A percentile compares a stretch with the other conserved stretches of the same genome.
phyloP scores from a whole-genome alignment of 345 rosid genomes.

The Ceriops tagal region DNA sequence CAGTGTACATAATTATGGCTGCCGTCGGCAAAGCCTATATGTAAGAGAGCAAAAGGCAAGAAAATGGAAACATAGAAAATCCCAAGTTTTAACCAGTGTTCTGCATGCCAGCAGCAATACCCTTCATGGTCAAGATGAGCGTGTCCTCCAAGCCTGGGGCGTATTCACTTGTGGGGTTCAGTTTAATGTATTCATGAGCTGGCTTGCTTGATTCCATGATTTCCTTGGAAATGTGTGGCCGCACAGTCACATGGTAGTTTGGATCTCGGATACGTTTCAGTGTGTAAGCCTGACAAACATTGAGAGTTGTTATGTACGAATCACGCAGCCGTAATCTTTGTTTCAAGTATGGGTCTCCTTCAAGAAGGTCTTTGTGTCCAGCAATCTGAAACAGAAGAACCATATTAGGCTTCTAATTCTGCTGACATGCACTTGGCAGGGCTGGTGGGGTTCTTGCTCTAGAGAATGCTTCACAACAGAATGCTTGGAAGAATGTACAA shows the following conservation, averaged over 20 bases:
- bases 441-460: background rate
- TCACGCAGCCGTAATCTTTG: slow-evolving; percentile 95
- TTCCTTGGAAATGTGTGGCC: slow-evolving; percentile 90
- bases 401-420: background rate
- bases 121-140: slow-evolving; percentile 97
- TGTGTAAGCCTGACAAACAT: slow-evolving; percentile 93
- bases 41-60: background rate
- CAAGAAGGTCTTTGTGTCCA: slow-evolving; percentile 93
- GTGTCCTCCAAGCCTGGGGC: slow-evolving; percentile 96
- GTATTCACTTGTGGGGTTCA: slow-evolving; percentile 84
- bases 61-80: background rate
- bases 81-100: slow-evolving; percentile 68
- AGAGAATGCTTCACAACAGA: too few species aligned
- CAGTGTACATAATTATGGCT: background rate
- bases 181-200: slow-evolving; percentile 63
- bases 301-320: slow-evolving; percentile 92
- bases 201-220: slow-evolving; percentile 68
- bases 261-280: slow-evolving; percentile 86
- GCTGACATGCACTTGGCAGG: slow-evolving; percentile 20
- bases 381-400: slow-evolving; percentile 52
- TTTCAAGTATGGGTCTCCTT: slow-evolving; percentile 90
- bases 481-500: too few species aligned
- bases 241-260: slow-evolving; percentile 59
- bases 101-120: slow-evolving; percentile 92
- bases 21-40: background rate